Conservation (phyloP, 139 green algal genomes). For the Asterochloris erici region DNA sequence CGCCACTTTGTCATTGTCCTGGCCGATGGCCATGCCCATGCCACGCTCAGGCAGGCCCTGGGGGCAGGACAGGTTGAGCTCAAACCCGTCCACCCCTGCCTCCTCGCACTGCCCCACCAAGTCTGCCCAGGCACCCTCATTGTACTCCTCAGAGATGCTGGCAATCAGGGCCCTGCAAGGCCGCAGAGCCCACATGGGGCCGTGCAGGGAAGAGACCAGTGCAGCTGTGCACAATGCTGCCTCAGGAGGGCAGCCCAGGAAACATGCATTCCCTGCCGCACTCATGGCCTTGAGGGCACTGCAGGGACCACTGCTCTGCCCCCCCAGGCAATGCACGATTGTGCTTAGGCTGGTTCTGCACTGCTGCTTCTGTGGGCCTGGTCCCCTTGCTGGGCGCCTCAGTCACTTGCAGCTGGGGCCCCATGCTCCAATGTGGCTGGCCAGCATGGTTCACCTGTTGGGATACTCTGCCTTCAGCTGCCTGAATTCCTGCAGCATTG, state of each 20-base stretch:
- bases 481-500: constrained; percentile 91
- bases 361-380: too few relatives aligned
- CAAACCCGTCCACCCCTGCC: constrained; percentile 90
- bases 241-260: background rate
- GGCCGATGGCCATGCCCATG: constrained; percentile 75
- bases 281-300: too few relatives aligned
- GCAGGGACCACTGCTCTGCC: background rate
- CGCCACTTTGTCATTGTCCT: constrained; percentile 53
- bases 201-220: too few relatives aligned
- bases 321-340: too few relatives aligned
- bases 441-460: constrained; percentile 35
- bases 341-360: too few relatives aligned
- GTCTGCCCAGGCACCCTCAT: constrained; percentile 89
- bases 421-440: too few relatives aligned
- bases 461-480: constrained; percentile 92
- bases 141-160: constrained; percentile 94
- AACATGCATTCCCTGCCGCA: background rate
- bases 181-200: too few relatives aligned
- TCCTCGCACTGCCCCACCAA: constrained; percentile 87
- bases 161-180: constrained; percentile 81
- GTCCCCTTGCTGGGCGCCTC: too few relatives aligned
- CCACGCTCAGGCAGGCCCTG: constrained; percentile 92
- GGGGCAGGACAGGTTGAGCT: constrained; percentile 97
- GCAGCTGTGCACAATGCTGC: too few relatives aligned
- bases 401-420: too few relatives aligned